Conservation (phyloP, 192 early-diverging fungal genomes). For the Endogone sp. region DNA sequence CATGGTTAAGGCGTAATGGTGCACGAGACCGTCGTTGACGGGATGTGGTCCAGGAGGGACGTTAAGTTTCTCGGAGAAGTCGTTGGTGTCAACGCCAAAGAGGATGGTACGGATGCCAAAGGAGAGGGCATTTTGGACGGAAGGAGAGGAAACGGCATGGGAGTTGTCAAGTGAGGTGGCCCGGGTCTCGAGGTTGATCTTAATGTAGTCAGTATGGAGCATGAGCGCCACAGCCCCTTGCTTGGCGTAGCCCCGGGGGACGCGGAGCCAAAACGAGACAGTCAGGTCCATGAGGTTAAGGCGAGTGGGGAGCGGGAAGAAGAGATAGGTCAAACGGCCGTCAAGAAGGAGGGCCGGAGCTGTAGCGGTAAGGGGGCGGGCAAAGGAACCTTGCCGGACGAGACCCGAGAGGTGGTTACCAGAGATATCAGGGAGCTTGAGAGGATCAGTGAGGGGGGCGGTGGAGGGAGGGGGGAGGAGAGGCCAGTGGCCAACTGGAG, state of each 20-base stretch:
- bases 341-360: conserved; percentile 9
- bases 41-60: neutral
- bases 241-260: conserved; percentile 4
- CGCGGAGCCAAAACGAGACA: conserved; percentile 31
- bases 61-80: conserved; percentile 1
- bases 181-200: conserved; percentile 1
- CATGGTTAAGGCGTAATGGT: conserved; percentile 23
- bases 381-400: conserved; percentile 9
- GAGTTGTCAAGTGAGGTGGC: no score
- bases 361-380: neutral
- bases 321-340: conserved; percentile 21
- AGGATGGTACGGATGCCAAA: conserved; percentile 1
- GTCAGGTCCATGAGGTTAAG: conserved; percentile 10
- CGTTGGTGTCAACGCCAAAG: neutral
- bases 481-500: conserved; percentile 30
- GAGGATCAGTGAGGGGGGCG: conserved; percentile 1
- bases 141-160: no score
- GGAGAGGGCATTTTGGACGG: neutral
- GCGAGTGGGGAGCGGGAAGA: conserved; percentile 18
- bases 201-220: conserved; percentile 24
- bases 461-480: neutral
- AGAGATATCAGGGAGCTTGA: conserved; percentile 17
- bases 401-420: conserved; percentile 24
- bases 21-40: conserved; percentile 8
- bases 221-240: conserved; percentile 18